Conservation (phyloP, 2,329 filamentous ascomycete genomes). For the Stemphylium beticola region DNA sequence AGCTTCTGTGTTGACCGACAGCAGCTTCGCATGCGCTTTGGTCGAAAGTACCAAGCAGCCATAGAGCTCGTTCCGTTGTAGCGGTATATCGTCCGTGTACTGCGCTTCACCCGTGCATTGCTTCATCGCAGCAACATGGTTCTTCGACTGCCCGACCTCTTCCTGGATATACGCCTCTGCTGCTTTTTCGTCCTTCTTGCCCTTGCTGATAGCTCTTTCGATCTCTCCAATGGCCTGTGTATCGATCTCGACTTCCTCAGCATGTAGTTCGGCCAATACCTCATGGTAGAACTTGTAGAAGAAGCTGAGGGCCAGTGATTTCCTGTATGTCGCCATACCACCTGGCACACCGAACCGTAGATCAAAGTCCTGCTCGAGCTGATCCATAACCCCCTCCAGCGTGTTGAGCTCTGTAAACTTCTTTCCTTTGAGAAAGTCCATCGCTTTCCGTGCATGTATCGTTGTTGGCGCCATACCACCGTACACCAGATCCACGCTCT, state of each 20-base stretch:
- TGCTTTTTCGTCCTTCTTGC: conserved; percentile 77
- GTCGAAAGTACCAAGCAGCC: conserved; percentile 87
- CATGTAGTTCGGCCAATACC: conserved; percentile 68
- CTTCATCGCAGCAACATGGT: conserved; percentile 89
- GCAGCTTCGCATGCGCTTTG: conserved; percentile 84
- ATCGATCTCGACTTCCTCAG: conserved; percentile 64
- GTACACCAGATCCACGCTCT: conserved; percentile 81
- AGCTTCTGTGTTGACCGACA: conserved; percentile 74
- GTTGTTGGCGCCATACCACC: conserved; percentile 95
- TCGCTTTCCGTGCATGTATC: conserved; percentile 80
- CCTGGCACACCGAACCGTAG: conserved; percentile 89
- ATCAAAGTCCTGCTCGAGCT: conserved; percentile 88
- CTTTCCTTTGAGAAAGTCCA: conserved; percentile 76
- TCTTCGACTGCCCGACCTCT: conserved; percentile 82
- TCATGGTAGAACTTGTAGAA: conserved; percentile 99
- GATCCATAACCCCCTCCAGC: conserved; percentile 86
- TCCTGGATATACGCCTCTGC: conserved; percentile 80
- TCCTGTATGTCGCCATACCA: conserved; percentile 96
- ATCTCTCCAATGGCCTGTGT: conserved; percentile 81
- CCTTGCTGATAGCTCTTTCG: conserved; percentile 80
- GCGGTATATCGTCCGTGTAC: conserved; percentile 94
- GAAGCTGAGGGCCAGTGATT: conserved; percentile 87
- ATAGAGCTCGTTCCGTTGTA: conserved; percentile 84
- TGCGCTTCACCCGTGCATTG: conserved; percentile 93
- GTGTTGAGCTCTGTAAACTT: conserved; percentile 81